phyloP scores from a whole-genome alignment of 2,329 filamentous ascomycete species.

The Ceratocystis huliohia region DNA sequence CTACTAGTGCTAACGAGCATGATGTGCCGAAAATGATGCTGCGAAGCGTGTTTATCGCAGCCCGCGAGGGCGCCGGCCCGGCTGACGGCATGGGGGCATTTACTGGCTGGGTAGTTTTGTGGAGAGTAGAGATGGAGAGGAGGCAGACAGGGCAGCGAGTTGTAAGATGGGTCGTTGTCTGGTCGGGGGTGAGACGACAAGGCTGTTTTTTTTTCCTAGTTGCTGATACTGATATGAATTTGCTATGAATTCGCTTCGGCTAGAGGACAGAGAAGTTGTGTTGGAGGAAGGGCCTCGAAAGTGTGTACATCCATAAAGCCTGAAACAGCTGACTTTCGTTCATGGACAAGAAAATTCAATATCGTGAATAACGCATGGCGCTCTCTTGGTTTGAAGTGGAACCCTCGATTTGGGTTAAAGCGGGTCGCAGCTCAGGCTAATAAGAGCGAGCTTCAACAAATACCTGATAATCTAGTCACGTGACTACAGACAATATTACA shows the following conservation, averaged over 20 bases:
- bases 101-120: background rate
- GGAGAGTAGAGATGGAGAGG: background rate
- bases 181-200: background rate
- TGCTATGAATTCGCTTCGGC: too few relatives aligned
- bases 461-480: background rate
- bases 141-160: background rate
- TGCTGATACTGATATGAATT: background rate
- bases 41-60: conserved; percentile 42
- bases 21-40: conserved; percentile 45
- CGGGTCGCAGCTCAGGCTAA: background rate
- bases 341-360: background rate
- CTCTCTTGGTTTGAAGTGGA: background rate
- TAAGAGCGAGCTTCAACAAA: background rate
- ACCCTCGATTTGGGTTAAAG: background rate
- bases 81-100: conserved; percentile 32
- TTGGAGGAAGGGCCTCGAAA: too few relatives aligned
- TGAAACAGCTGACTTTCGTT: background rate
- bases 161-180: background rate
- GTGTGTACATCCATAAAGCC: too few relatives aligned
- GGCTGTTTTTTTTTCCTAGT: background rate
- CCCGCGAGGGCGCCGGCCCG: conserved; percentile 41
- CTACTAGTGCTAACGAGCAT: conserved; percentile 42
- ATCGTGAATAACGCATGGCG: conserved; percentile 1
- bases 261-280: too few relatives aligned
- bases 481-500: too few relatives aligned